A percentile compares a stretch with the other conserved stretches of the same genome.
These are phyloP conservation scores for Saccharomycopsis oosterbeekiorum DNA, from an alignment of 805 yeast species.

Conservation along the genomic window DNA sequence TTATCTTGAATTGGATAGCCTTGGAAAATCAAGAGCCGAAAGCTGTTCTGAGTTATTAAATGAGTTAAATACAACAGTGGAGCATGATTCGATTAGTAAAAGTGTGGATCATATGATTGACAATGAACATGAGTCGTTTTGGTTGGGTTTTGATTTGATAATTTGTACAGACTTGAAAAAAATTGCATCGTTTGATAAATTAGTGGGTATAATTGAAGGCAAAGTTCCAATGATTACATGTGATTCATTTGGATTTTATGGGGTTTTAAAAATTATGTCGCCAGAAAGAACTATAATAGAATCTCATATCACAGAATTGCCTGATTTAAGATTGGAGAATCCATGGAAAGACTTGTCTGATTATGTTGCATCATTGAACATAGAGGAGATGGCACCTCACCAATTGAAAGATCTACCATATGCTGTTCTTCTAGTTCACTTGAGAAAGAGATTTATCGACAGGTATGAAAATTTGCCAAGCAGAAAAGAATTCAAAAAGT, in stretches of 20 bases:
- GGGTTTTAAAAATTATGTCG: conserved; percentile 42
- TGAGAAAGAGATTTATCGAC: neutral
- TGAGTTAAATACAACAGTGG: conserved; percentile 42
- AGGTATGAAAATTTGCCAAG: neutral
- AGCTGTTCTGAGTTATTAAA: conserved; percentile 33
- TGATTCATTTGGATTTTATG: conserved; percentile 55
- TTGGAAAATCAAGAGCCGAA: conserved; percentile 34
- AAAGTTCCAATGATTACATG: conserved; percentile 47
- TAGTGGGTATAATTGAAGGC: conserved; percentile 17
- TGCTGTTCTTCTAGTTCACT: conserved; percentile 8
- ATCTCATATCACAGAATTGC: conserved; percentile 54
- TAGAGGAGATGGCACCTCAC: conserved; percentile 7
- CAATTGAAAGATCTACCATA: conserved; percentile 21
- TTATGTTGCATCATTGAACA: conserved; percentile 16
- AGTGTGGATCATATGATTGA: conserved; percentile 1
- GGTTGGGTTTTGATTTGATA: conserved; percentile 11
- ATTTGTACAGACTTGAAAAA: neutral
- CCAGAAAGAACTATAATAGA: conserved; percentile 60
- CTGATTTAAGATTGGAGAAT: conserved; percentile 39
- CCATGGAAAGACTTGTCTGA: conserved; percentile 19
- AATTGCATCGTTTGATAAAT: neutral
- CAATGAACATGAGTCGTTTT: conserved; percentile 4
- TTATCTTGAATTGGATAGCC: conserved; percentile 38
- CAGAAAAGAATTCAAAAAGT: conserved; percentile 31
- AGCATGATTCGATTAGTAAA: neutral